phyloP scores from a whole-genome alignment of 2,329 filamentous ascomycete species.

The Fusarium hainanense region DNA sequence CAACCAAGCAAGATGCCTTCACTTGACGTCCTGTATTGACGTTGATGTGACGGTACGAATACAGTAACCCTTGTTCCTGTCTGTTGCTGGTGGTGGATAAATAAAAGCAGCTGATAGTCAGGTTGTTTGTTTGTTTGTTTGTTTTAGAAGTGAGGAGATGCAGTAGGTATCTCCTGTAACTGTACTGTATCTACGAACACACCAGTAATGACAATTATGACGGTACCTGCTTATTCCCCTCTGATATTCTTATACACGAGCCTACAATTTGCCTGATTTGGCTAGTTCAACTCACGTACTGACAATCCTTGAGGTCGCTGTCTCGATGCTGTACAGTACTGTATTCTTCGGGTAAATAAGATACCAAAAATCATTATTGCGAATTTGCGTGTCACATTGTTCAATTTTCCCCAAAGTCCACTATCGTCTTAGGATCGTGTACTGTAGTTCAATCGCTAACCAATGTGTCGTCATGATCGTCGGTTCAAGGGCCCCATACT shows the following conservation, averaged over 20 bases:
- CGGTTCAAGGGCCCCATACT: slow-evolving; percentile 15
- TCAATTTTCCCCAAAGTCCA: background rate
- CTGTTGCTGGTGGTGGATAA: slow-evolving; percentile 7
- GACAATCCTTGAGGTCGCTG: background rate
- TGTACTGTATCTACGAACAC: background rate
- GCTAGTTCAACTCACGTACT: background rate
- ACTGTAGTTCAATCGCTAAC: slow-evolving; percentile 13
- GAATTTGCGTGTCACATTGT: background rate
- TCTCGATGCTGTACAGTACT: background rate
- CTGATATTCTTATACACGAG: slow-evolving; percentile 38
- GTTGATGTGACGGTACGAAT: slow-evolving; percentile 32
- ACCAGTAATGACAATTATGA: slow-evolving; percentile 8
- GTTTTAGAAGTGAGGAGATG: background rate
- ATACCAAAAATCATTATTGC: background rate
- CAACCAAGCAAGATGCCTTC: slow-evolving; percentile 26
- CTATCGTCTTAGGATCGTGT: slow-evolving; percentile 3
- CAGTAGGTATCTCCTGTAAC: background rate
- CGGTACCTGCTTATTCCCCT: background rate
- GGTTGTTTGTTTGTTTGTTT: slow-evolving; percentile 30
- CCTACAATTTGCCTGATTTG: slow-evolving; percentile 2
- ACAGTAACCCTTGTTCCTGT: slow-evolving; percentile 1
- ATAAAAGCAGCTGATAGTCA: slow-evolving; percentile 38
- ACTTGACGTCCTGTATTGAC: slow-evolving; percentile 20
- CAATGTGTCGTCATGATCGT: slow-evolving; percentile 45
- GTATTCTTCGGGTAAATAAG: background rate